Conservation (phyloP, 2,329 filamentous ascomycete genomes). For the Gnomoniopsis smithogilvyi region DNA sequence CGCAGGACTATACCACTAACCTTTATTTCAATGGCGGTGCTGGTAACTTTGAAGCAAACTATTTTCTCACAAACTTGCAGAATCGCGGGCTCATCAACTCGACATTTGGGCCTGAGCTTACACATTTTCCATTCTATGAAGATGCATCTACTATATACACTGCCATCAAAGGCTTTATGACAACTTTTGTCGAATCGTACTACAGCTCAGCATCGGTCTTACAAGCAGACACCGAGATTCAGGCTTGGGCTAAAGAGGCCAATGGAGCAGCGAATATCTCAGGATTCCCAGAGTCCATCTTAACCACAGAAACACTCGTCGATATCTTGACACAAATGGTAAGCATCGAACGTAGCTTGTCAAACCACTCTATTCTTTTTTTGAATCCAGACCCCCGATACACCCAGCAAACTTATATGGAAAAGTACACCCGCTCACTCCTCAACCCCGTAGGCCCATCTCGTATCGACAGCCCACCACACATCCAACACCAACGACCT, state of each 20-base stretch:
- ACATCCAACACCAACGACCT: slow-evolving; percentile 40
- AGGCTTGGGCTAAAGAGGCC: slow-evolving; percentile 42
- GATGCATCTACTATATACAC: slow-evolving; percentile 35
- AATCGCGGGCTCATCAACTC: slow-evolving; percentile 38
- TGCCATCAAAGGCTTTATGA: slow-evolving; percentile 36
- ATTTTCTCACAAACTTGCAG: slow-evolving; percentile 35
- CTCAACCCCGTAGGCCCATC: slow-evolving; percentile 26
- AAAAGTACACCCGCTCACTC: too few relatives aligned
- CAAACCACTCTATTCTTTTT: neutral
- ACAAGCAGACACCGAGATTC: slow-evolving; percentile 36
- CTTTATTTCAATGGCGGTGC: slow-evolving; percentile 26
- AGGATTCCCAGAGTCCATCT: slow-evolving; percentile 35
- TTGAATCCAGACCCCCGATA: neutral
- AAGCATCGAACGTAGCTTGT: neutral
- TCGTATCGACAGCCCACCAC: slow-evolving; percentile 36
- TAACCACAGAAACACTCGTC: slow-evolving; percentile 29
- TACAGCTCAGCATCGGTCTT: slow-evolving; percentile 34
- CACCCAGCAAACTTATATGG: neutral
- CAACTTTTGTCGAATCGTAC: slow-evolving; percentile 40
- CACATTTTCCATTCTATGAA: slow-evolving; percentile 41
- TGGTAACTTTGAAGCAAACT: slow-evolving; percentile 34
- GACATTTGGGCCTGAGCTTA: slow-evolving; percentile 32
- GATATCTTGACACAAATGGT: slow-evolving; percentile 38
- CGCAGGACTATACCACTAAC: slow-evolving; percentile 25
- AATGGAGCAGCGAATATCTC: slow-evolving; percentile 31